These are phyloP conservation scores for Trichoderma endophyticum DNA, from an alignment of 2,329 filamentous ascomycete species.

Conservation along the genomic window DNA sequence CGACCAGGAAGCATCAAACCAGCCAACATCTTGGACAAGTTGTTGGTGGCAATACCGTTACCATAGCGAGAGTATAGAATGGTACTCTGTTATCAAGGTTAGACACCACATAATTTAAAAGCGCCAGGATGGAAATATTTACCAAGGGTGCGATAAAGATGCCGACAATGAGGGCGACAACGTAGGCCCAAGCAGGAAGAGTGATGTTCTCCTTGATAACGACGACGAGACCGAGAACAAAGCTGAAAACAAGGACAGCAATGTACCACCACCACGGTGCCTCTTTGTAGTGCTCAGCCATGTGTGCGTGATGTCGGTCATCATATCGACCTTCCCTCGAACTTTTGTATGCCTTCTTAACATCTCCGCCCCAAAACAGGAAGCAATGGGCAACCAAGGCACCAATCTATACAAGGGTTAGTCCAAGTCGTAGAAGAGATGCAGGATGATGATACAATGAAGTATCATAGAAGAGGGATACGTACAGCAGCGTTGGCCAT, in stretches of 20 bases:
- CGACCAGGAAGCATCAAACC: conserved; percentile 49
- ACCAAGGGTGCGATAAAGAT: conserved; percentile 49
- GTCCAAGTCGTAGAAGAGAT: neutral
- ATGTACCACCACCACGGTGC: conserved; percentile 37
- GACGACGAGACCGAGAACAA: conserved; percentile 35
- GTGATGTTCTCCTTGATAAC: conserved; percentile 36
- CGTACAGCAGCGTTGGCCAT: conserved; percentile 56
- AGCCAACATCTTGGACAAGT: conserved; percentile 55
- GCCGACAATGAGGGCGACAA: conserved; percentile 33
- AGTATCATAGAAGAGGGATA: conserved; percentile 11
- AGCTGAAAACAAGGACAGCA: conserved; percentile 30
- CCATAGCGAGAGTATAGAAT: conserved; percentile 52
- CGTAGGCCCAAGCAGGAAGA: conserved; percentile 36
- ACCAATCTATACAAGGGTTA: conserved; percentile 44
- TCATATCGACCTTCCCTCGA: conserved; percentile 41
- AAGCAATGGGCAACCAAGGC: conserved; percentile 51
- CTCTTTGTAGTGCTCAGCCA: conserved; percentile 53
- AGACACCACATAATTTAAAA: conserved; percentile 2
- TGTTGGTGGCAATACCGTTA: conserved; percentile 57
- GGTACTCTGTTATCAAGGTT: conserved; percentile 39
- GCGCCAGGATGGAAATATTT: conserved; percentile 19
- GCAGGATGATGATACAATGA: neutral
- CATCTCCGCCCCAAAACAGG: conserved; percentile 55
- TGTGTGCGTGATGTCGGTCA: conserved; percentile 52
- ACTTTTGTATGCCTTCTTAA: conserved; percentile 40